Evolutionary conservation across 148 eudicot genomes (phyloP).

Genomic region (Mesembryanthemum crystallinum): DNA sequence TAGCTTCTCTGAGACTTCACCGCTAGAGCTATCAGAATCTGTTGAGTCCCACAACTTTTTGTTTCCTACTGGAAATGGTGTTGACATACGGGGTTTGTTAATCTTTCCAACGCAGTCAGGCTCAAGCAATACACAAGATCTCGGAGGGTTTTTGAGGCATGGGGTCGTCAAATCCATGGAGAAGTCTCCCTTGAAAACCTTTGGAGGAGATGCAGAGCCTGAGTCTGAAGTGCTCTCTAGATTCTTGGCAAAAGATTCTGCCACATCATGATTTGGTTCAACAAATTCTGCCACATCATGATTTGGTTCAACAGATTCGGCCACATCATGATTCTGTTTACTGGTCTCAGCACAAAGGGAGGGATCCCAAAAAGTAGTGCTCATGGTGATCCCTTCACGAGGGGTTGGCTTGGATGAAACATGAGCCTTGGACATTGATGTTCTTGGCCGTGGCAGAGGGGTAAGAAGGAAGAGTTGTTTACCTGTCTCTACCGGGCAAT

Average conservation of each 20-base stretch:
- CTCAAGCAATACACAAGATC: conserved; percentile 60
- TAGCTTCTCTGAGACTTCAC: conserved; percentile 38
- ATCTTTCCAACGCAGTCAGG: conserved; percentile 42
- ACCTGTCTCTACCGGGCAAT: conserved; percentile 48
- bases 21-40: conserved; percentile 50
- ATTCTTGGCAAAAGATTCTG: conserved; percentile 27
- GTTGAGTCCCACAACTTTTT: conserved; percentile 31
- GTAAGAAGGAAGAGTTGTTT: conserved; percentile 83
- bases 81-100: conserved; percentile 42
- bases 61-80: conserved; percentile 57
- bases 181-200: conserved; percentile 24
- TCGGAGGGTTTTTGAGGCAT: conserved; percentile 58
- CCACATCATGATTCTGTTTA: conserved; percentile 19
- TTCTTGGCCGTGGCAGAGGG: conserved; percentile 61
- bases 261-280: conserved; percentile 20
- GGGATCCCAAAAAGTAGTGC: conserved; percentile 24
- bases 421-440: conserved; percentile 39
- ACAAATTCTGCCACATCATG: conserved; percentile 25
- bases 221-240: conserved; percentile 25
- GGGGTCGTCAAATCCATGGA: conserved; percentile 56
- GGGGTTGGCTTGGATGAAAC: conserved; percentile 36
- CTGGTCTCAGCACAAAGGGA: conserved; percentile 24
- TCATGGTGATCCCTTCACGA: conserved; percentile 25
- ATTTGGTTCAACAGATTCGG: conserved; percentile 28
- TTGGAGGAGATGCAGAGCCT: conserved; percentile 34